These are phyloP conservation scores for Fusarium anthophilum DNA, from an alignment of 2,329 filamentous ascomycete genomes.

Conservation along the genomic window DNA sequence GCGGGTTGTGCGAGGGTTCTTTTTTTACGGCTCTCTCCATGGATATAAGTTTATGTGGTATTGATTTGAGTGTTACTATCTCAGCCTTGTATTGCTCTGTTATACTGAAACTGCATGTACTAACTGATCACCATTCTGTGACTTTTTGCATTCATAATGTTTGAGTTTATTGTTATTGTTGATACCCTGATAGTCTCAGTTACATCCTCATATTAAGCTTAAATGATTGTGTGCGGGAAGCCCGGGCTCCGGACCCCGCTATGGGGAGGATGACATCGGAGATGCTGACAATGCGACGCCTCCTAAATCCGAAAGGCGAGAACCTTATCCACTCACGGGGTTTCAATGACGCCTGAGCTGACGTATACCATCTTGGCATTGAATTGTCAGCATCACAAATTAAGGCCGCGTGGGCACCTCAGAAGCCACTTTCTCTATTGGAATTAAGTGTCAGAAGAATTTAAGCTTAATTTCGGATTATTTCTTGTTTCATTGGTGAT, in stretches of 20 bases:
- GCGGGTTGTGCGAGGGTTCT: not conserved
- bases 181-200: not conserved
- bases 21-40: not conserved
- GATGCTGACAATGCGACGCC: not conserved
- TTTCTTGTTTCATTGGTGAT: not conserved
- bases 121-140: accelerated
- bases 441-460: not conserved
- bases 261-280: not conserved
- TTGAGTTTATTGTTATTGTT: too few species aligned
- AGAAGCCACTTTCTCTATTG: not conserved
- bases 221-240: constrained; percentile 1
- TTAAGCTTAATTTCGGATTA: not conserved
- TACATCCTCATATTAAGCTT: constrained; percentile 8
- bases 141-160: not conserved
- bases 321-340: constrained; percentile 1
- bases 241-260: constrained; percentile 9
- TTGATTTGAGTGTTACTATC: not conserved
- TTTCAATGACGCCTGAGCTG: constrained; percentile 22
- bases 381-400: constrained; percentile 14
- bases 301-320: constrained; percentile 18
- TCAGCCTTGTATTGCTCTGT: not conserved
- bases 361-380: constrained; percentile 23
- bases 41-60: not conserved
- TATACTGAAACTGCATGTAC: not conserved
- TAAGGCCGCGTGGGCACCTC: not conserved